phyloP scores from a whole-genome alignment of 192 early-diverging fungal genomes.

The Coemansia pectinata region DNA sequence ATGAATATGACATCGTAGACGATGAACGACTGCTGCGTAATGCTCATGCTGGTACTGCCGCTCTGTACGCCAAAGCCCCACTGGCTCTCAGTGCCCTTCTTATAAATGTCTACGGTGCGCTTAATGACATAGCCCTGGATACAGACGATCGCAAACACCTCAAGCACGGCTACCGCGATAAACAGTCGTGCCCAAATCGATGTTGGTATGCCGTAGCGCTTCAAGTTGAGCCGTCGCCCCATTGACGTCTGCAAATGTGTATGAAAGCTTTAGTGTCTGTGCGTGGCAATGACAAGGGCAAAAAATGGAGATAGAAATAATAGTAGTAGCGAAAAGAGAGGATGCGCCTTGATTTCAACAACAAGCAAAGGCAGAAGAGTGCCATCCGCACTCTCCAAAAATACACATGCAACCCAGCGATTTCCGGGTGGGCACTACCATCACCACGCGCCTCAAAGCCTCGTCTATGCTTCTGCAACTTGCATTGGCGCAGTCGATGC shows the following conservation, averaged over 20 bases:
- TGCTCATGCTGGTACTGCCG: slow-evolving; percentile 41
- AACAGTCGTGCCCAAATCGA: slow-evolving; percentile 56
- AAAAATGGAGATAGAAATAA: background rate
- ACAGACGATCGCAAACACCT: slow-evolving; percentile 52
- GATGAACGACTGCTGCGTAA: slow-evolving; percentile 54
- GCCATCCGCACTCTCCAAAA: background rate
- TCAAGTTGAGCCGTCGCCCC: slow-evolving; percentile 33
- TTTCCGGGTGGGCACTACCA: background rate
- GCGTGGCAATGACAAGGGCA: background rate
- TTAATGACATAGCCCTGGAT: slow-evolving; percentile 56
- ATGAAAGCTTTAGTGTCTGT: background rate
- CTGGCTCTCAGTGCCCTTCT: slow-evolving; percentile 50
- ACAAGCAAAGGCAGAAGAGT: background rate
- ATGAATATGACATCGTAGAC: slow-evolving; percentile 91
- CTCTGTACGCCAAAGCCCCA: slow-evolving; percentile 52
- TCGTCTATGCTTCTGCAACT: background rate
- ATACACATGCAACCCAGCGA: background rate
- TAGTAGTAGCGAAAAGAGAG: background rate
- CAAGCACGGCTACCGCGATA: slow-evolving; percentile 44
- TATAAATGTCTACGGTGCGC: slow-evolving; percentile 53
- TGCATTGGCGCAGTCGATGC: background rate
- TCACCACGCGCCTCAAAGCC: background rate
- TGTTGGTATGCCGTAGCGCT: slow-evolving; percentile 47
- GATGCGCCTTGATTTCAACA: too few relatives aligned
- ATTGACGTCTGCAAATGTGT: slow-evolving; percentile 2